These are phyloP conservation scores for Leishmania turanica DNA, from an alignment of 208 protist genomes.

Conservation along the genomic window DNA sequence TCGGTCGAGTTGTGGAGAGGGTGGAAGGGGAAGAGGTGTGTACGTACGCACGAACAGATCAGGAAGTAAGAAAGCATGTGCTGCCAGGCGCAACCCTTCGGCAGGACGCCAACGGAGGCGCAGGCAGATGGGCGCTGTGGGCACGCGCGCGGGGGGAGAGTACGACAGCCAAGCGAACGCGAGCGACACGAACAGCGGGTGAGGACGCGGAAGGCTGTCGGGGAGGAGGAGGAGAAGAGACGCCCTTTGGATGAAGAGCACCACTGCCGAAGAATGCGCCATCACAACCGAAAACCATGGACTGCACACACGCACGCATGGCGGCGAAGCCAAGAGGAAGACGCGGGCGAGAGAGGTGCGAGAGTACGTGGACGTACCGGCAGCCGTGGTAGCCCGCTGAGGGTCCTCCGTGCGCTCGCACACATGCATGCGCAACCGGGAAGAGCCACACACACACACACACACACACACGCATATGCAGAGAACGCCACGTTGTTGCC, in stretches of 20 bases:
- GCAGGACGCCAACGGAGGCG: not conserved
- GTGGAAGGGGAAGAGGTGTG: not conserved
- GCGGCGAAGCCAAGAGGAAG: not conserved
- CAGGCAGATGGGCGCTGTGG: not conserved
- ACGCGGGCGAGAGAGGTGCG: not conserved
- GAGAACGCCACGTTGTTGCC: not conserved
- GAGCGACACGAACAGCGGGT: not conserved
- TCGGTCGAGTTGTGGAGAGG: not conserved
- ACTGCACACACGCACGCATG: not conserved
- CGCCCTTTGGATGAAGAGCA: not conserved
- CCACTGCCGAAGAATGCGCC: not conserved
- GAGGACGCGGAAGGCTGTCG: not conserved
- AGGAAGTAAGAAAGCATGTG: not conserved
- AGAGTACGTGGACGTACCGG: not conserved
- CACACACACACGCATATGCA: not conserved
- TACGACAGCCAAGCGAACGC: not conserved
- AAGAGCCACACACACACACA: not conserved
- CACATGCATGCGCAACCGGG: not conserved
- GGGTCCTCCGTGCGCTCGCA: not conserved
- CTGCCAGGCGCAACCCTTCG: not conserved
- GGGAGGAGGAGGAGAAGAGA: not conserved
- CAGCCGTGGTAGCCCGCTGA: not conserved
- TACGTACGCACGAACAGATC: too few species aligned
- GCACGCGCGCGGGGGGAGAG: too few species aligned
- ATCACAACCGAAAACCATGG: not conserved